Evolutionary conservation across 805 yeast species (phyloP).

Genomic region (Torulaspora microellipsoides): DNA sequence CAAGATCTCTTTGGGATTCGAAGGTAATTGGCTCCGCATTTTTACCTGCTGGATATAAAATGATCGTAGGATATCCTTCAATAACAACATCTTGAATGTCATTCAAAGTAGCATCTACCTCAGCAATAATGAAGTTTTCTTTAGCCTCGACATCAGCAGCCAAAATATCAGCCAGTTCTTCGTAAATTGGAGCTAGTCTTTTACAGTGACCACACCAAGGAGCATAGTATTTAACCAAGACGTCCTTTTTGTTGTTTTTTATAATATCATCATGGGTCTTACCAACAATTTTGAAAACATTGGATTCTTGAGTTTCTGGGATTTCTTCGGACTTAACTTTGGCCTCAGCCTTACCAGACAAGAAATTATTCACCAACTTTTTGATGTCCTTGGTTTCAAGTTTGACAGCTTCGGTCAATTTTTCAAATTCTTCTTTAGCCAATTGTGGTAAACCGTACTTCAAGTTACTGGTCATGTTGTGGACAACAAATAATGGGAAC

Average conservation of each 20-base stretch:
- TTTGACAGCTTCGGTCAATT: conserved; percentile 26
- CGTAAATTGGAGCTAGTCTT: conserved; percentile 82
- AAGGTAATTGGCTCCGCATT: conserved; percentile 61
- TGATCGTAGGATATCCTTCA: conserved; percentile 88
- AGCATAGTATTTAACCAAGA: conserved; percentile 87
- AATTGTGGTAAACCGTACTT: conserved; percentile 75
- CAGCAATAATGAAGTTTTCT: conserved; percentile 67
- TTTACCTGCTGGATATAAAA: conserved; percentile 84
- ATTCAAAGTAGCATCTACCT: conserved; percentile 84
- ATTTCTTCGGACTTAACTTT: conserved; percentile 79
- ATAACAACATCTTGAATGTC: conserved; percentile 75
- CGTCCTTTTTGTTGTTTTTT: conserved; percentile 54
- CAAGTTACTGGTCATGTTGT: conserved; percentile 59
- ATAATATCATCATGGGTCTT: conserved; percentile 71
- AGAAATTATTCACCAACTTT: conserved; percentile 58
- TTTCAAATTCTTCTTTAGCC: conserved; percentile 29
- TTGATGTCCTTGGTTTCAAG: conserved; percentile 52
- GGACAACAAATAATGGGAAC: conserved; percentile 89
- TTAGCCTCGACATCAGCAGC: conserved; percentile 45
- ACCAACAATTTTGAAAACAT: conserved; percentile 76
- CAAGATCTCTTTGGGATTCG: conserved; percentile 69
- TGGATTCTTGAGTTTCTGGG: conserved; percentile 76
- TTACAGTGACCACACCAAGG: conserved; percentile 99
- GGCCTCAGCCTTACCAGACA: conserved; percentile 63
- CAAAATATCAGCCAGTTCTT: conserved; percentile 74